These are phyloP conservation scores for Acer yangbiense DNA, from an alignment of 345 rosid genomes.

Conservation along the genomic window DNA sequence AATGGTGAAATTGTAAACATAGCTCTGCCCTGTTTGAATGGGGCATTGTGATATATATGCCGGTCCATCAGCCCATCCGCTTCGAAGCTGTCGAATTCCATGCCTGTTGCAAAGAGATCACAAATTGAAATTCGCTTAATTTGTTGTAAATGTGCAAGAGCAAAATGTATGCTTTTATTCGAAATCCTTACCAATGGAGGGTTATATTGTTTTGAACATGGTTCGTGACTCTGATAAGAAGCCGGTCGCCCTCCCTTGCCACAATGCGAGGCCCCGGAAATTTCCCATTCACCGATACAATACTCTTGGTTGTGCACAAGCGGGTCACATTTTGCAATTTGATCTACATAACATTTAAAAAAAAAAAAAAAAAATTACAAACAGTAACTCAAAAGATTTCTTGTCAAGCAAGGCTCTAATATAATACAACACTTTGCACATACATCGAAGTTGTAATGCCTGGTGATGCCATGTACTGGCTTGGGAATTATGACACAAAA, in stretches of 20 bases:
- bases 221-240: constrained; percentile 54
- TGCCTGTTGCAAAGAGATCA: constrained; percentile 42
- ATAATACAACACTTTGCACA: constrained; percentile 16
- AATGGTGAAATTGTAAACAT: constrained; percentile 58
- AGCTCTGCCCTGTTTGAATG: constrained; percentile 56
- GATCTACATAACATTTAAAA: constrained; percentile 26
- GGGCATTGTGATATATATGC: constrained; percentile 66
- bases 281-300: constrained; percentile 59
- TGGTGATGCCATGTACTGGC: constrained; percentile 51
- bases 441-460: constrained; percentile 79
- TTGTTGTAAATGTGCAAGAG: background rate
- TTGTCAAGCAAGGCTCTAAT: no score
- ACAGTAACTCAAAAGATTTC: background rate
- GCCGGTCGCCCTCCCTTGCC: constrained; percentile 64
- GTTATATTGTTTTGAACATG: constrained; percentile 53
- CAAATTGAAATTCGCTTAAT: background rate
- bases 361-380: background rate
- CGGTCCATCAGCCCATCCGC: constrained; percentile 73
- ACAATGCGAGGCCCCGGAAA: constrained; percentile 58
- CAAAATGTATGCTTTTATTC: background rate
- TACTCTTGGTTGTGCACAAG: constrained; percentile 56
- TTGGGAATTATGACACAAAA: constrained; percentile 32
- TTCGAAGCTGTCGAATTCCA: constrained; percentile 57
- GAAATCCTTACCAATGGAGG: constrained; percentile 47
- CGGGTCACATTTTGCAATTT: constrained; percentile 48